phyloP scores from a whole-genome alignment of 768 basidiomycete genomes.

The Mycena haematopus region DNA sequence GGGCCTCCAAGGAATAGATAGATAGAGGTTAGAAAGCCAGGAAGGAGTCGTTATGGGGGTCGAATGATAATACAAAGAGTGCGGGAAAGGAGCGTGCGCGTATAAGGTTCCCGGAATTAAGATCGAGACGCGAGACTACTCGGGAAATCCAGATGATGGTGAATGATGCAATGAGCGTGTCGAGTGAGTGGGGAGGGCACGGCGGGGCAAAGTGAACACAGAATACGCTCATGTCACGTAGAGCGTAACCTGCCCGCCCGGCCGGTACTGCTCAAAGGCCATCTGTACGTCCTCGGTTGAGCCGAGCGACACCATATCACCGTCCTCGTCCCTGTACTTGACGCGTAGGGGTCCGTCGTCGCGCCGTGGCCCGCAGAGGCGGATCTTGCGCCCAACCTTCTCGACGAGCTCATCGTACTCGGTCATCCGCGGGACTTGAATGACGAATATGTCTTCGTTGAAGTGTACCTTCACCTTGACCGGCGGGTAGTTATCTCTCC shows the following conservation, averaged over 20 bases:
- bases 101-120: constrained; percentile 33
- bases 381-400: constrained; percentile 91
- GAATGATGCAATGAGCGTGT: constrained; percentile 23
- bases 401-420: constrained; percentile 86
- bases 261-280: constrained; percentile 86
- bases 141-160: constrained; percentile 28
- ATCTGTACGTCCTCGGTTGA: constrained; percentile 94
- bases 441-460: constrained; percentile 94
- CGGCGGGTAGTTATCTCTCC: constrained; percentile 43
- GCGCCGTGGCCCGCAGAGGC: constrained; percentile 83
- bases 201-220: not conserved
- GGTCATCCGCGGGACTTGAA: constrained; percentile 82
- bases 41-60: constrained; percentile 23
- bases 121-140: constrained; percentile 37
- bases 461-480: constrained; percentile 96
- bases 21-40: constrained; percentile 30
- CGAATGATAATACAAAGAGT: constrained; percentile 29
- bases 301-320: constrained; percentile 85
- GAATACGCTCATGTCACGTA: constrained; percentile 67
- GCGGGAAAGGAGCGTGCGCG: constrained; percentile 27
- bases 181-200: constrained; percentile 27
- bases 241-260: constrained; percentile 81
- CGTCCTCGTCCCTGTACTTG: constrained; percentile 92
- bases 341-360: constrained; percentile 84
- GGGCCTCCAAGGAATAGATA: constrained; percentile 29